Base-by-base conservation (phyloP, 805 yeast genomes). In the Myxozyma melibiosi region DNA sequence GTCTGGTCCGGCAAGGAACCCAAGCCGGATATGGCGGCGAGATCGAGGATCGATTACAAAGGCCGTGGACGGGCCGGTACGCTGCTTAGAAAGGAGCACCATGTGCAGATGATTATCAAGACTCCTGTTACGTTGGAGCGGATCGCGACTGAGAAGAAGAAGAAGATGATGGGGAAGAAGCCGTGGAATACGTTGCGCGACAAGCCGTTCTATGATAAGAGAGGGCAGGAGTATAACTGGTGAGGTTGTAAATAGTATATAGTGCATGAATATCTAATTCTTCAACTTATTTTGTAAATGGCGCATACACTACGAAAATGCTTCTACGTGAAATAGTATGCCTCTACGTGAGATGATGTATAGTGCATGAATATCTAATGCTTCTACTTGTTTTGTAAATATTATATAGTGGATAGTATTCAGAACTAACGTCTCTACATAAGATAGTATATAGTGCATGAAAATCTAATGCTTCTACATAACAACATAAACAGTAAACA, bases 41-140 rank as follows among this genome's bases (percentile, higher is more conserved):
- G 69, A 28, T 85, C 82, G 71, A 80, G 94, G 70, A 72, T 84
- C 8, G 97, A 92, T 66, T 78, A 80, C 69, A 90, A 90, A 75
- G 96, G 94, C 63, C 84, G 98, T 76, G 97, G 97, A 63, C 83
- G 96, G 72, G 78, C 81, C 20, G 98, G 98, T 70, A 73, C 88
- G 55, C 80, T 87, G 49, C 80, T 78, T 31, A 94, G 88, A 68
- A 83, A 87, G 59, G 86, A 81, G 70, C 84, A 90, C 51, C 96
- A 92, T 72, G 83, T 91, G 31, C 83, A 86, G 74, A 88, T 88
- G 43, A 78, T 92, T 56, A 76, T 92, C 56, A 86, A 84, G 70
- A 80, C 89, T 3, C 78, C 81, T 44, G 82, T 81, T 63, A 87
- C 96, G 13, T 74, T 77, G 66, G 70, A 74, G 59, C 80, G 96